A percentile compares a stretch with the other conserved stretches of the same genome.
These are phyloP conservation scores for Neurospora sp. DNA, from an alignment of 495 filamentous ascomycete species.

Conservation along the genomic window DNA sequence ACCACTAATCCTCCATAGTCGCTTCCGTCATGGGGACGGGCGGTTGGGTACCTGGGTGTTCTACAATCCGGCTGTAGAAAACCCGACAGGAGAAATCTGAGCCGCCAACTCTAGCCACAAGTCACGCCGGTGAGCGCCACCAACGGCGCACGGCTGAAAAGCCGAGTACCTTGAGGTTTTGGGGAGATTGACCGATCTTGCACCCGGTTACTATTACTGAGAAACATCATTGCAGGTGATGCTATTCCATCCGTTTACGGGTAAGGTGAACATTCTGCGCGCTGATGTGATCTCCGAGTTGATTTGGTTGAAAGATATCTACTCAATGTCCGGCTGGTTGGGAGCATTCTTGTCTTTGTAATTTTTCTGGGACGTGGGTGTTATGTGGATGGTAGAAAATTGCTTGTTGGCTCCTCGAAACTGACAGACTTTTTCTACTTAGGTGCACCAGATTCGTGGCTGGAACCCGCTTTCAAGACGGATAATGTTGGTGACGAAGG, in stretches of 20 bases:
- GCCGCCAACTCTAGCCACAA: not conserved
- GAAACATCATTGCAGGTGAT: too few relatives aligned
- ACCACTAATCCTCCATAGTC: not conserved
- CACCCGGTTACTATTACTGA: too few relatives aligned
- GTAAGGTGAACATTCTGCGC: too few relatives aligned
- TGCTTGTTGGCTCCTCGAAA: not conserved
- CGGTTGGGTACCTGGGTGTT: accelerated
- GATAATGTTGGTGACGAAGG: not conserved
- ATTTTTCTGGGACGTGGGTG: not conserved
- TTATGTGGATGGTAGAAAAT: not conserved
- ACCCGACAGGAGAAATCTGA: not conserved
- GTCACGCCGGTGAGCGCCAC: not conserved
- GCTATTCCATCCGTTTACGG: too few relatives aligned
- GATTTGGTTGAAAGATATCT: too few relatives aligned
- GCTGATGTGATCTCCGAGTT: too few relatives aligned
- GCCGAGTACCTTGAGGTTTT: not conserved
- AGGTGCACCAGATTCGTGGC: not conserved
- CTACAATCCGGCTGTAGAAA: not conserved
- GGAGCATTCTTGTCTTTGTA: not conserved
- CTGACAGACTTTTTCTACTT: not conserved
- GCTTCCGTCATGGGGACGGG: not conserved
- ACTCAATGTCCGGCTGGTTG: not conserved
- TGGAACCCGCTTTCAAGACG: not conserved
- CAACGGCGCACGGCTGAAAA: not conserved
- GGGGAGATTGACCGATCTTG: not conserved